These are phyloP conservation scores for Pleurotus tuber-regium DNA, from an alignment of 768 basidiomycete species.

Conservation along the genomic window DNA sequence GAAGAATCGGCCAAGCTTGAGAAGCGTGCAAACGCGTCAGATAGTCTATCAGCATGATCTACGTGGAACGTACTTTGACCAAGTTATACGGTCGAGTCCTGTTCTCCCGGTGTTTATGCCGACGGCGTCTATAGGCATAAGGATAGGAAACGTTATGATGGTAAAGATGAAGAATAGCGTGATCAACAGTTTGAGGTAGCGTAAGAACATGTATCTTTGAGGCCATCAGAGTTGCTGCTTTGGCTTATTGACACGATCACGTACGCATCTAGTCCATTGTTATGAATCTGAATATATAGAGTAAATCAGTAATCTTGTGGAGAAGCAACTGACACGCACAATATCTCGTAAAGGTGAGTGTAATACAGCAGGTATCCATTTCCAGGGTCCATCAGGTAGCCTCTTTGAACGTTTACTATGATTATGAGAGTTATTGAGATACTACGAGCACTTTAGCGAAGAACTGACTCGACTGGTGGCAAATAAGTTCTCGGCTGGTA, in stretches of 20 bases:
- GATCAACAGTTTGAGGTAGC: constrained; percentile 64
- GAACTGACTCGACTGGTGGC: constrained; percentile 50
- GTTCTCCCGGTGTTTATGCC: constrained; percentile 31
- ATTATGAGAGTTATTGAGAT: no score
- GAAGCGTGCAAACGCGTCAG: no score
- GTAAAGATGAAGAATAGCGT: constrained; percentile 54
- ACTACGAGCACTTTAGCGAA: no score
- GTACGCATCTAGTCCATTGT: constrained; percentile 69
- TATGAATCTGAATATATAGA: constrained; percentile 37
- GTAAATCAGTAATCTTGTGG: background rate
- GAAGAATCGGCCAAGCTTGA: constrained; percentile 35
- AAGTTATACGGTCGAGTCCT: constrained; percentile 44
- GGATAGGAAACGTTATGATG: constrained; percentile 57
- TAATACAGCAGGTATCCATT: constrained; percentile 49
- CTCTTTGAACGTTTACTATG: constrained; percentile 43
- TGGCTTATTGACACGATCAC: no score
- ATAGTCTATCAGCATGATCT: background rate
- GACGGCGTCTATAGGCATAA: constrained; percentile 55
- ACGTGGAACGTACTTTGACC: constrained; percentile 42
- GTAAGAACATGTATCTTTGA: constrained; percentile 50
- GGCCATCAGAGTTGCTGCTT: no score
- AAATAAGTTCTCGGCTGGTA: constrained; percentile 63
- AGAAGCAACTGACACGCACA: constrained; percentile 26
- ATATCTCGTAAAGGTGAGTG: constrained; percentile 41
- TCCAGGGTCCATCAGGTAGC: constrained; percentile 43